Evolutionary conservation across 371 early-diverging fungal species (phyloP).

Genomic region (Blastocladiella emersonii): DNA sequence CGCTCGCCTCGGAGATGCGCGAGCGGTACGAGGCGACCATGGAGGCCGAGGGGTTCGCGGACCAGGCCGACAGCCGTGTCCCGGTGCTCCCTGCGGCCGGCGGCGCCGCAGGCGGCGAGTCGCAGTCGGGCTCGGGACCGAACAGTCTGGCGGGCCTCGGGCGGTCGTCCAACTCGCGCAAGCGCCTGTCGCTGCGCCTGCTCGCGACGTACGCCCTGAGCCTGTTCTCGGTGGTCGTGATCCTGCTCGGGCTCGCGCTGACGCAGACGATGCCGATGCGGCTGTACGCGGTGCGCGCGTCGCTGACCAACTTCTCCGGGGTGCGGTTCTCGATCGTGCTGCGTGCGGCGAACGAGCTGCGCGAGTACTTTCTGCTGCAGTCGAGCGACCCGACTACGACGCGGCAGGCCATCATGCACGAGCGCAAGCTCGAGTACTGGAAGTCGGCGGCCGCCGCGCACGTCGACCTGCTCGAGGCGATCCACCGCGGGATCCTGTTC

Average conservation of each 20-base stretch:
- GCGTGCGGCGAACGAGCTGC: neutral
- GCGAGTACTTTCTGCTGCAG: too few species aligned
- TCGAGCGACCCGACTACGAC: too few species aligned
- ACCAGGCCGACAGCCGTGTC: neutral
- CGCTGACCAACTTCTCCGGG: neutral
- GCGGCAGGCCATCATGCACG: neutral
- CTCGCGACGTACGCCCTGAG: neutral
- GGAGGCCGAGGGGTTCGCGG: neutral
- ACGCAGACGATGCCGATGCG: neutral
- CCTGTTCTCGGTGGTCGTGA: neutral
- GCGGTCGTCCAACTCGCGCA: too few species aligned
- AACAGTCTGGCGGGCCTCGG: too few species aligned
- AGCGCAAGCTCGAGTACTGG: too few species aligned
- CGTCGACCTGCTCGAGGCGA: neutral
- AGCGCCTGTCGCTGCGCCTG: neutral
- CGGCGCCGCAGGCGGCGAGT: neutral
- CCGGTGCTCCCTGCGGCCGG: neutral
- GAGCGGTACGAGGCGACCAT: neutral
- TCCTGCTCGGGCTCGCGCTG: too few species aligned
- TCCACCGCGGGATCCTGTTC: neutral
- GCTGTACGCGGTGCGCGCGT: neutral
- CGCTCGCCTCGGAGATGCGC: neutral
- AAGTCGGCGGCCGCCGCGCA: neutral
- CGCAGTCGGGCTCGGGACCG: neutral
- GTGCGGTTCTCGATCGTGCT: neutral